Conservation (phyloP, 768 basidiomycete genomes). For the Tephrocybe sp. region DNA sequence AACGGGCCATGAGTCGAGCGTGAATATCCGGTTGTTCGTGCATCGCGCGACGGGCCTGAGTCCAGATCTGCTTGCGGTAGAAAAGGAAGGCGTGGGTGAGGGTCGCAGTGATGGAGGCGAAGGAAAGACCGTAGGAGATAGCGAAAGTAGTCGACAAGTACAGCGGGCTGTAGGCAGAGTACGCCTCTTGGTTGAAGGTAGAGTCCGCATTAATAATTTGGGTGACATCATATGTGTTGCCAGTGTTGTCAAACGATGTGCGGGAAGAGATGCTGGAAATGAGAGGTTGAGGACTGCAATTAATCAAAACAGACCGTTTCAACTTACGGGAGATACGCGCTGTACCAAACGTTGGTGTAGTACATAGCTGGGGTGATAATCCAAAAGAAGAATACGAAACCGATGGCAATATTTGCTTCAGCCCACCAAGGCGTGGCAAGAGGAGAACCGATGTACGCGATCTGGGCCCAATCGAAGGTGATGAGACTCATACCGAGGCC, state of each 20-base stretch:
- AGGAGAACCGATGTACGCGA: slow-evolving; percentile 66
- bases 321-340: slow-evolving; percentile 53
- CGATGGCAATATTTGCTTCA: slow-evolving; percentile 61
- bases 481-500: slow-evolving; percentile 69
- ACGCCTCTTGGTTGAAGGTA: slow-evolving; percentile 54
- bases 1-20: slow-evolving; percentile 74
- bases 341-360: slow-evolving; percentile 64
- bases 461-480: slow-evolving; percentile 83
- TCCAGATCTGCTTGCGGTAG: slow-evolving; percentile 79
- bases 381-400: slow-evolving; percentile 74
- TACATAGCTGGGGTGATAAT: slow-evolving; percentile 61
- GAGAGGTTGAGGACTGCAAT: slow-evolving; percentile 11
- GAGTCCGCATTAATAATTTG: slow-evolving; percentile 50
- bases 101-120: slow-evolving; percentile 76
- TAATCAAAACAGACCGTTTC: neutral
- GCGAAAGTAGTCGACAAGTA: slow-evolving; percentile 74
- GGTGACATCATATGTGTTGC: slow-evolving; percentile 52
- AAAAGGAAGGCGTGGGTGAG: slow-evolving; percentile 68
- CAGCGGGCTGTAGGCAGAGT: slow-evolving; percentile 57
- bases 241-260: slow-evolving; percentile 65
- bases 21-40: slow-evolving; percentile 84
- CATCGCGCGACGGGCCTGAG: slow-evolving; percentile 65
- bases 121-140: slow-evolving; percentile 77
- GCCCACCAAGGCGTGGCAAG: slow-evolving; percentile 85
- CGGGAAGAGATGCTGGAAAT: slow-evolving; percentile 53